phyloP scores from a whole-genome alignment of 2,329 filamentous ascomycete species.

The Paracoccidioides lutzii region DNA sequence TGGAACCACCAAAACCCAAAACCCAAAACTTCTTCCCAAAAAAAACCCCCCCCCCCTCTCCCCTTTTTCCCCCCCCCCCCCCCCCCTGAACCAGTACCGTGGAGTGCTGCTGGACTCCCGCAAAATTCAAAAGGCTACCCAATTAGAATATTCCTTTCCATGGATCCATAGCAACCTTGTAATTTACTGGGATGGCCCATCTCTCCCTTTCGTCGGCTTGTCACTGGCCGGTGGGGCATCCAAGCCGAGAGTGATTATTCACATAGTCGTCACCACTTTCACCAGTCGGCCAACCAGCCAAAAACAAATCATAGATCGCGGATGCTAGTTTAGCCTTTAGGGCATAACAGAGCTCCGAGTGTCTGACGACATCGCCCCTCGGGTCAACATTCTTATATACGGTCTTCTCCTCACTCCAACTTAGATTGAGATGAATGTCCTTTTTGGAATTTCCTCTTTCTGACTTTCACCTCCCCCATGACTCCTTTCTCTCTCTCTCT shows the following conservation, averaged over 20 bases:
- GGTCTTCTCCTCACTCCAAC: background rate
- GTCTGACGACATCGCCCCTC: constrained; percentile 3
- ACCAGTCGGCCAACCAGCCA: background rate
- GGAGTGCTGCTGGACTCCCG: background rate
- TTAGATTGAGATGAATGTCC: background rate
- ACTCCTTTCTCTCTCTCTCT: background rate
- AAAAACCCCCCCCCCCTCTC: too few relatives aligned
- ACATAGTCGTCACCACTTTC: constrained; percentile 1
- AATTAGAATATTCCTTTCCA: background rate
- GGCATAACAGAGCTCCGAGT: background rate
- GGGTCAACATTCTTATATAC: background rate
- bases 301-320: background rate
- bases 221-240: background rate
- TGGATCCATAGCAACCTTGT: background rate
- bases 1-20: too few relatives aligned
- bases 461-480: background rate
- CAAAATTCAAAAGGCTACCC: background rate
- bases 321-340: background rate
- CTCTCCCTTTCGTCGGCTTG: background rate
- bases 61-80: background rate
- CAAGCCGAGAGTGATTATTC: background rate
- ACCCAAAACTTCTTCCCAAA: too few relatives aligned
- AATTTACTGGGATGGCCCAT: background rate
- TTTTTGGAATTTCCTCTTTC: background rate
- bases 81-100: background rate